phyloP scores from a whole-genome alignment of 192 early-diverging fungal species.

The Radiomyces spectabilis region DNA sequence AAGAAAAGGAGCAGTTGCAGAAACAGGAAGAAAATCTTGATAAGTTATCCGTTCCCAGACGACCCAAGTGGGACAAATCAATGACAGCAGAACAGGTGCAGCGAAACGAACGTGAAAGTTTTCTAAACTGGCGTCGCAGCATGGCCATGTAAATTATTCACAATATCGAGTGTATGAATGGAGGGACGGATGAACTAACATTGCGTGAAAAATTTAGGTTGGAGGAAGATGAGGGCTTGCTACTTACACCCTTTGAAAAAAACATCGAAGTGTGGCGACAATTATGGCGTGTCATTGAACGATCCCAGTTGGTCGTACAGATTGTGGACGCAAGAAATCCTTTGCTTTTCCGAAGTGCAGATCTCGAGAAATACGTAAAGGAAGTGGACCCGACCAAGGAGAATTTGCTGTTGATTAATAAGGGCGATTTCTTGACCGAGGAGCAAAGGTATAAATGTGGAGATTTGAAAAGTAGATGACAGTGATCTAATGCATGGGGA shows the following conservation, averaged over 20 bases:
- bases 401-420: conserved; percentile 92
- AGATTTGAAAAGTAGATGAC: neutral
- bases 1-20: conserved; percentile 70
- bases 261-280: conserved; percentile 99
- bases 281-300: conserved; percentile 97
- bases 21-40: conserved; percentile 72
- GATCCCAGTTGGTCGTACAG: conserved; percentile 93
- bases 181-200: neutral
- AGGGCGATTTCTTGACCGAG: conserved; percentile 93
- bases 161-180: no score
- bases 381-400: conserved; percentile 84
- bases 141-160: conserved; percentile 52
- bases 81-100: conserved; percentile 82
- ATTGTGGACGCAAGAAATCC: conserved; percentile 99
- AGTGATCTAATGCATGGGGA: neutral
- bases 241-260: conserved; percentile 97
- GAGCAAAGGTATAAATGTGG: conserved; percentile 75
- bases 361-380: conserved; percentile 85
- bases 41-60: conserved; percentile 76
- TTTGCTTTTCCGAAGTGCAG: conserved; percentile 79
- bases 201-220: conserved; percentile 35
- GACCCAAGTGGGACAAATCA: conserved; percentile 79
- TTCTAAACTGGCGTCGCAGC: conserved; percentile 88
- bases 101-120: conserved; percentile 72
- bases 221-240: conserved; percentile 86